Evolutionary conservation across 2,329 filamentous ascomycete genomes (phyloP), one percentile per base, ranked within the genome.

Genomic region (Endothia cerciana): DNA sequence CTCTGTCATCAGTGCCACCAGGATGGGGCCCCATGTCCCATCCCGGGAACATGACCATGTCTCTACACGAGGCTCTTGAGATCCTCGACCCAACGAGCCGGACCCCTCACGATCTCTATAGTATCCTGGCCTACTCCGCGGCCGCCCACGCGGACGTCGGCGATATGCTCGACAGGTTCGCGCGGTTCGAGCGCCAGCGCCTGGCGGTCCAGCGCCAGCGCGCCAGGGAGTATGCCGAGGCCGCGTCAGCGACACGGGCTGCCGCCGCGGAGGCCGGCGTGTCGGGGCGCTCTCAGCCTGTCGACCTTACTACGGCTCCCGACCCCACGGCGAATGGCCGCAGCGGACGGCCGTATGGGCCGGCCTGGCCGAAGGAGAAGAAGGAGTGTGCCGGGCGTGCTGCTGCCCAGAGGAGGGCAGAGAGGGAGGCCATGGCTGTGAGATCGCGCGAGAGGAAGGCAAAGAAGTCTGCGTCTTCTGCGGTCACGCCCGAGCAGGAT

Each of bases 121-220:
- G 36, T 17, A 63, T 64, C 55, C 56, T 64, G 36, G 58, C 51
- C 2, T 66, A 60, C 22, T 49, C 65, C 25, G 65, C 60, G 10
- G 65, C 61, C 5, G 64, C 65, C 19, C 65, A 64, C 47, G 45
- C 61, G 17, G 65, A 64, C 56, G 65, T 66, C 30, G 65, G 55
- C 28, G 28, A 60, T 45, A 64, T 66, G 65, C 33, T 66, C 33
- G 49, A 66, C 61, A 62, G 40, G 7, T 64, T 64, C 49, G 65
- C 65, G 22, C 47, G 61, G 41, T 2, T n/a, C 8, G 53, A 55
- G 36, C 57, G 47, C 7, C 41, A 63, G 10, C 28, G 53, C 1
- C 17, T 65, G 15, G 1, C 49, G 11, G 15, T 17, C 49, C 30
- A 58, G 51, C 51, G 49, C 19, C 25, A 59, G 8, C 38, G n/a